Conservation (phyloP, 352 stramenopile species). For the Phytophthora pseudosyringae region DNA sequence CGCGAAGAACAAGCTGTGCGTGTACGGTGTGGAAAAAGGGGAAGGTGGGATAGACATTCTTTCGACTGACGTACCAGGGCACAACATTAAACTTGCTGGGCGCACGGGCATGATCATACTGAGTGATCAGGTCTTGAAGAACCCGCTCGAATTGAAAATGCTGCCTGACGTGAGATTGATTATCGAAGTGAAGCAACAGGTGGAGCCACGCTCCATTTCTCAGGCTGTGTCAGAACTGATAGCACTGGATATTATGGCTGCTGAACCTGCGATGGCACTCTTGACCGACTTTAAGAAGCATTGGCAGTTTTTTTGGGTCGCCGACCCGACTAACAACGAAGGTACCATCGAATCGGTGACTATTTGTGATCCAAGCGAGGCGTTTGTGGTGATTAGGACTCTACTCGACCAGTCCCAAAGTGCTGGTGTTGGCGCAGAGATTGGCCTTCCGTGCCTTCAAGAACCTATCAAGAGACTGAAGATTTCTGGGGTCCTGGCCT, state of each 20-base stretch:
- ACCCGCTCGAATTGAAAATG: constrained; percentile 15
- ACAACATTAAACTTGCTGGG: constrained; percentile 44
- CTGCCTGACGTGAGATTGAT: constrained; percentile 51
- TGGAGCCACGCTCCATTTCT: constrained; percentile 35
- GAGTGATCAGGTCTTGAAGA: constrained; percentile 31
- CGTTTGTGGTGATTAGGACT: constrained; percentile 42
- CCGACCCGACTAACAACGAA: constrained; percentile 28
- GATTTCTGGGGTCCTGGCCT: constrained; percentile 28
- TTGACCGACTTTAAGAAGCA: constrained; percentile 44
- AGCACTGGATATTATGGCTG: constrained; percentile 43
- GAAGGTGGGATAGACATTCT: constrained; percentile 30
- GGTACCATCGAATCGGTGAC: constrained; percentile 30
- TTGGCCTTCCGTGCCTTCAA: constrained; percentile 38
- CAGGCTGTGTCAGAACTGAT: constrained; percentile 52
- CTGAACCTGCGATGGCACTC: constrained; percentile 49
- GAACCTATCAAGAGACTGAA: constrained; percentile 48
- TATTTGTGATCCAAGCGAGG: constrained; percentile 27
- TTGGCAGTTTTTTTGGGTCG: constrained; percentile 55
- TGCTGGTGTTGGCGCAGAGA: constrained; percentile 34
- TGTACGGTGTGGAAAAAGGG: constrained; percentile 39
- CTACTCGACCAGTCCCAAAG: constrained; percentile 39
- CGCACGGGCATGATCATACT: constrained; percentile 48
- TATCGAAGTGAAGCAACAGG: constrained; percentile 51
- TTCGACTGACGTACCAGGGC: constrained; percentile 33
- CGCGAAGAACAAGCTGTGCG: constrained; percentile 40